These are phyloP conservation scores for Chalaropsis thielavioides DNA, from an alignment of 2,329 filamentous ascomycete genomes.

Conservation along the genomic window DNA sequence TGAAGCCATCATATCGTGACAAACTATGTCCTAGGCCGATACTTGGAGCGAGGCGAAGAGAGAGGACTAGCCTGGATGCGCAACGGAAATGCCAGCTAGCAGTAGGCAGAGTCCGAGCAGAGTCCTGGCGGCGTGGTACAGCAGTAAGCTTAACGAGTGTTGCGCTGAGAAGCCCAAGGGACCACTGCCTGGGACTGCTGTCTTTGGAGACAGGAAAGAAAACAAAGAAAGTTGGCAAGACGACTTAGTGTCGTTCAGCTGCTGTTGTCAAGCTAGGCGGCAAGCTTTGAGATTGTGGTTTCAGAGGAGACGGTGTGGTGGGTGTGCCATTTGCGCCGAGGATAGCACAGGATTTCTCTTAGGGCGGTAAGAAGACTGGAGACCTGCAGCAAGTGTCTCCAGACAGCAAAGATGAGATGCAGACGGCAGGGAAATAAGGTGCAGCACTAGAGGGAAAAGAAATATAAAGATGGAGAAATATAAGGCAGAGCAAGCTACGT, in stretches of 20 bases:
- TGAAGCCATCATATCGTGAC: slow-evolving; percentile 4
- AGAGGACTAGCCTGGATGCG: neutral
- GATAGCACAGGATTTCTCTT: neutral
- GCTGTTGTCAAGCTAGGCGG: neutral
- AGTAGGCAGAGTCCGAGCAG: neutral
- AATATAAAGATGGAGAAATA: neutral
- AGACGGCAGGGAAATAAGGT: neutral
- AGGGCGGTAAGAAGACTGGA: neutral
- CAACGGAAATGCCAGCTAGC: neutral
- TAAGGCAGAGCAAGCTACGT: neutral
- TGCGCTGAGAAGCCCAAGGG: neutral
- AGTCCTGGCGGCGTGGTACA: neutral
- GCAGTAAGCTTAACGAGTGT: neutral
- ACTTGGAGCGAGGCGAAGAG: neutral
- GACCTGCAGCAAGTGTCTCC: neutral
- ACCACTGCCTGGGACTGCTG: neutral
- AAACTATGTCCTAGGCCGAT: neutral
- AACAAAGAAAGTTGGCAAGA: neutral
- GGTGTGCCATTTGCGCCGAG: neutral
- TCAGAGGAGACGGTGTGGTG: neutral
- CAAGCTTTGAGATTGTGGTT: neutral
- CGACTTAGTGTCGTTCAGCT: neutral
- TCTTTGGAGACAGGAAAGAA: neutral
- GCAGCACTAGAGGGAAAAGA: neutral
- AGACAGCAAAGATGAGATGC: neutral